Conservation (phyloP, 257 asterid genomes). For the Solanum bukasovii region DNA sequence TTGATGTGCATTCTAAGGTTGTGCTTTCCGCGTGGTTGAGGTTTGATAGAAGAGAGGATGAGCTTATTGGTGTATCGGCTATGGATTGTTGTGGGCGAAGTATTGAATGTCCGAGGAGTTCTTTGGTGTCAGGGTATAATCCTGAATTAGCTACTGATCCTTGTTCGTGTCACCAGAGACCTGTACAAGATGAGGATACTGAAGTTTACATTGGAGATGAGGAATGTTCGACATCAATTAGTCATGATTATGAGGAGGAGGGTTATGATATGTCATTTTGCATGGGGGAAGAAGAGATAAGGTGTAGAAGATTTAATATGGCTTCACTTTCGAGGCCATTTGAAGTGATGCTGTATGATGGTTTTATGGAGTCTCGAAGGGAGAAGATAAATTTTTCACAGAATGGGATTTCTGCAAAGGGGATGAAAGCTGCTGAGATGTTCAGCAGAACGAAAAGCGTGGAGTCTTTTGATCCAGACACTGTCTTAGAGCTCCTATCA, state of each 20-base stretch:
- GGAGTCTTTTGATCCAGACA: slow-evolving; percentile 48
- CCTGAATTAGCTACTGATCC: slow-evolving; percentile 68
- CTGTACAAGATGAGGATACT: slow-evolving; percentile 9
- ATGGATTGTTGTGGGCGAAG: slow-evolving; percentile 78
- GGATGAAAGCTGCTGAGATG: slow-evolving; percentile 71
- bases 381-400: slow-evolving; percentile 65
- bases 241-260: slow-evolving; percentile 30
- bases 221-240: slow-evolving; percentile 60
- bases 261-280: slow-evolving; percentile 62
- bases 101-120: slow-evolving; percentile 65
- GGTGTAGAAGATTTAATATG: slow-evolving; percentile 64
- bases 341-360: slow-evolving; percentile 65
- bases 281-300: slow-evolving; percentile 77
- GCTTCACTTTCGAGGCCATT: slow-evolving; percentile 82
- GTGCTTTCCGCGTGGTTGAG: slow-evolving; percentile 93
- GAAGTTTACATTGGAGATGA: slow-evolving; percentile 14
- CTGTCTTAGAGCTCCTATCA: slow-evolving; percentile 58
- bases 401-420: slow-evolving; percentile 56
- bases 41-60: slow-evolving; percentile 86
- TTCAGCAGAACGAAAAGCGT: slow-evolving; percentile 60
- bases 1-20: slow-evolving; percentile 88
- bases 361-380: slow-evolving; percentile 62
- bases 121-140: slow-evolving; percentile 62
- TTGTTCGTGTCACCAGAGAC: slow-evolving; percentile 38
- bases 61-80: slow-evolving; percentile 67